Evolutionary conservation across 169 alveolate genomes (phyloP), one percentile per base, ranked within the genome.

Genomic region (Cryptosporidium canis): DNA sequence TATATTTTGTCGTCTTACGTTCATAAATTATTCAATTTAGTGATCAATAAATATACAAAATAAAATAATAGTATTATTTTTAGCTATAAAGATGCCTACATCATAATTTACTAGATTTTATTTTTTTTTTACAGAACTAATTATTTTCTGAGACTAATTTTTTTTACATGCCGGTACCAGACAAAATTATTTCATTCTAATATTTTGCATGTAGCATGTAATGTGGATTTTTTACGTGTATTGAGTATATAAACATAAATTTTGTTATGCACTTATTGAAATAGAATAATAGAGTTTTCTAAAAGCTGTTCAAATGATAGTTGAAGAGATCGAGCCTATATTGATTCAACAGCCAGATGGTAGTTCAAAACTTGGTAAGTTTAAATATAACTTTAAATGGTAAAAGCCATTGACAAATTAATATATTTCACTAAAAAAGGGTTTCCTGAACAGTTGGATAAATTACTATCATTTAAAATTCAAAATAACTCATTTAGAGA

Each of bases 291-390:
- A 31, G 12, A 18, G 21, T 61, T 4, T 14, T 33, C 14, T 18
- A 61, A 61, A 24, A 67, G 29, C 9, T 33, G 45, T 48, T 18
- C 47, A 31, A 51, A 70, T 70, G 84, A 31, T 70, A 16, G 37
- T 51, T 48, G 84, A 70, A 55, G 84, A 70, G 11, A 51, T 77
- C 27, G 87, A 77, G 41, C 87, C 87, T n/a, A 77, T 77, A 56
- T 21, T 77, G 41, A 61, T 77, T 18, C 65, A 61, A 77, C 87
- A 77, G n/a, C 87, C 87, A 53, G 87, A 77, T 77, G 87, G 87
- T 16, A 61, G 58, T 61, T 77, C 87, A 16, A 77, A 77, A 55
- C 55, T 77, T 39, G 87, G 87, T 58, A 61, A 61, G 87, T 21
- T 9, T 18, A 53, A 11, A 24, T 6, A 7, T 0, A 70, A 51